Base-by-base conservation (phyloP, 306 rosid species). In the Corylus heterophylla region DNA sequence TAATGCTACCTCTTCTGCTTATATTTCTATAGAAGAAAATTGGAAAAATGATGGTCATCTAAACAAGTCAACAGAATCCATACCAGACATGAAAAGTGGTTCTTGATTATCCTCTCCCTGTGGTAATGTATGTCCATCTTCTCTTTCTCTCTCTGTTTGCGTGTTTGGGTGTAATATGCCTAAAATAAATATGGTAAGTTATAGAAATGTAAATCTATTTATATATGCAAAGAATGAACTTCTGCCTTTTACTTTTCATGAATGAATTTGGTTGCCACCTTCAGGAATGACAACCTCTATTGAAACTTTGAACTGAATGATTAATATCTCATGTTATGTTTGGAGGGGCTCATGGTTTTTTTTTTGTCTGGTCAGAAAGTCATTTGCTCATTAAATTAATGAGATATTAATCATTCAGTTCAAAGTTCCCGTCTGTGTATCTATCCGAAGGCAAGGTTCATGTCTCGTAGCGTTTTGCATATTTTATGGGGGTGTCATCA, bases 121-220 rank as follows among this genome's bases (percentile, higher is more conserved):
- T 70, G 92, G 96, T 62, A 91, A 79, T 71, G 98, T 91, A 88
- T 68, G 93, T 82, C 82, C 75, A 64, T 69, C 74, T 74, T 74
- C 76, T 44, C 78, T 20, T 31, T 59, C 31, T 52, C 44, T 74
- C 69, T 72, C 69, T 67, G 78, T 70, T 80, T 49, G 66, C 4
- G 7, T 77, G 44, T 42, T 59, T 17, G 54, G 56, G 64, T 78
- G 49, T 45, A 74, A 75, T 71, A 48, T 66, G 84, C 78, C 31
- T 64, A 27, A 71, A 50, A 3, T 74, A 44, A 72, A 51, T 63
- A 48, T 9, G 20, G 22, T 59, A n/a, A 27, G 25, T 10, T 78
- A 61, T 47, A 3, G 31, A 68, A 2, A 8, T 20, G 25, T 47
- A 61, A n/a, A 31, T 18, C 27, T 4, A 42, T 67, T 67, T n/a